These are phyloP conservation scores for Oenanthe sinensis DNA, from an alignment of 129 eudicot species.

Conservation along the genomic window DNA sequence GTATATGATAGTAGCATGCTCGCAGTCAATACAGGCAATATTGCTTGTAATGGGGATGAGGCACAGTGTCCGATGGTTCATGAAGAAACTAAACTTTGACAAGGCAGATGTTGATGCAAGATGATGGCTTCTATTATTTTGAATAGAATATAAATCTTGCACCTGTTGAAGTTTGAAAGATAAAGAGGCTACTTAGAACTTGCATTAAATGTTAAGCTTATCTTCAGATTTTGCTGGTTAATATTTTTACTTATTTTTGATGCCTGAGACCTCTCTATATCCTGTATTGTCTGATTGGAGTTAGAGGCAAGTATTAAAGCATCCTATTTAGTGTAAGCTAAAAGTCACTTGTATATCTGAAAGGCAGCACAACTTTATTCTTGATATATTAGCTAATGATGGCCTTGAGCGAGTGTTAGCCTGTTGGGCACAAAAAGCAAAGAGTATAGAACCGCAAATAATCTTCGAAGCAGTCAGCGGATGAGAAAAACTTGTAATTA, in stretches of 20 bases:
- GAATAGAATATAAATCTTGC: background rate
- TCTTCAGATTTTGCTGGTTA: background rate
- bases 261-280: background rate
- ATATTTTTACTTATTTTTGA: background rate
- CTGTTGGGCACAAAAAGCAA: conserved; percentile 20
- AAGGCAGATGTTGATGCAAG: conserved; percentile 8
- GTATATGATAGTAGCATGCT: conserved; percentile 28
- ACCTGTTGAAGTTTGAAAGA: background rate
- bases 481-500: background rate
- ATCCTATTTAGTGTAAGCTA: conserved; percentile 19
- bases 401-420: conserved; percentile 18
- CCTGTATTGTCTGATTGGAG: background rate
- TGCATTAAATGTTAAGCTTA: background rate
- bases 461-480: conserved; percentile 24
- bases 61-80: conserved; percentile 5
- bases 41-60: conserved; percentile 4
- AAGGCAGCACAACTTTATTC: conserved; percentile 46
- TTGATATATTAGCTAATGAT: conserved; percentile 17
- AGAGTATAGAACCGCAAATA: conserved; percentile 31
- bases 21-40: conserved; percentile 7
- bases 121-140: background rate
- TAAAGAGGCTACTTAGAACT: background rate
- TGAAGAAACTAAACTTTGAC: conserved; percentile 4
- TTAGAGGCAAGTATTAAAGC: conserved; percentile 9
- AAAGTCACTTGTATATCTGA: background rate